Percentiles rank a stretch among this genome's conserved stretches.
phyloP scores from a whole-genome alignment of 257 asterid species.

The Capsicum rhomboideum region DNA sequence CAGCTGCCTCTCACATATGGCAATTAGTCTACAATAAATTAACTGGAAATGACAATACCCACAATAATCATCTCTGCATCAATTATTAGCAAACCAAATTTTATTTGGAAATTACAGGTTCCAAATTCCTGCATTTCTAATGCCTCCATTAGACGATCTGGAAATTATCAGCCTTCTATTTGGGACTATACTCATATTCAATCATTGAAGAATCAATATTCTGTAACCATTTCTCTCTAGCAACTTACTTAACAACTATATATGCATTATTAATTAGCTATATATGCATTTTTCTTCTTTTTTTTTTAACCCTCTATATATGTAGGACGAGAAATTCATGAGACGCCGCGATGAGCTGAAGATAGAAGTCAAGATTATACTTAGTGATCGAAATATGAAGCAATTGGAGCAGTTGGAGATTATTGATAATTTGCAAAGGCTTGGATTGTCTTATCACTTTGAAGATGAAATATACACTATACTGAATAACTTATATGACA shows the following conservation, averaged over 20 bases:
- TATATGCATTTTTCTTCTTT: no score
- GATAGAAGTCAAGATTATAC: conserved; percentile 15
- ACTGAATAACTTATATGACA: neutral
- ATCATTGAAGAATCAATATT: conserved; percentile 20
- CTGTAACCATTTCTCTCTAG: conserved; percentile 8
- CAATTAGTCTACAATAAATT: neutral
- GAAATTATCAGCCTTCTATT: conserved; percentile 32
- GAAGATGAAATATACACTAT: conserved; percentile 12
- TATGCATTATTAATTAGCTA: neutral
- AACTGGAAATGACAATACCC: neutral
- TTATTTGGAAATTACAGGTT: neutral
- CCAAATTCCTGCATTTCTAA: neutral
- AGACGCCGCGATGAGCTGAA: conserved; percentile 12
- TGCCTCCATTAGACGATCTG: conserved; percentile 19
- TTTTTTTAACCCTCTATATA: neutral
- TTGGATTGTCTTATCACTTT: conserved; percentile 29
- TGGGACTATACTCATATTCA: conserved; percentile 33
- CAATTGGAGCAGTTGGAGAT: conserved; percentile 10
- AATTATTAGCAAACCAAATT: neutral
- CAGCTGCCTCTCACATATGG: neutral
- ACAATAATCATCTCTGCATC: neutral
- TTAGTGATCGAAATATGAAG: conserved; percentile 4
- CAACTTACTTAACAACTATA: neutral
- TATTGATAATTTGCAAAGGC: conserved; percentile 25
- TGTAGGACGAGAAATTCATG: conserved; percentile 13